These are phyloP conservation scores for Aspergillus latus DNA, from an alignment of 2,329 filamentous ascomycete genomes.

Conservation along the genomic window DNA sequence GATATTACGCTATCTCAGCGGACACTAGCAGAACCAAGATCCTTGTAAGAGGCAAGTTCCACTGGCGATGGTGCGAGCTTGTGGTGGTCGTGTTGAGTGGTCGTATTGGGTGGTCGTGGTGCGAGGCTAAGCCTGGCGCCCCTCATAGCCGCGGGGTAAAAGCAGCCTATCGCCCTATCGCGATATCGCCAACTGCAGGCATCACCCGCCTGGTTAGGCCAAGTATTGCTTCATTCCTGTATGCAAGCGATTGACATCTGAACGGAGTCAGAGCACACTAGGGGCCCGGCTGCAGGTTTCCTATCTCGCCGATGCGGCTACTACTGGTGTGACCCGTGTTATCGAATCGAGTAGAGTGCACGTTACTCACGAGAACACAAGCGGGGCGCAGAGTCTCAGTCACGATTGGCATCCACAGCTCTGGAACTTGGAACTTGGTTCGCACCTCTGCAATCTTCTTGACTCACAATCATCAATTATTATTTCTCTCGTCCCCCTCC, in stretches of 20 bases:
- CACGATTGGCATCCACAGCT: conserved; percentile 4
- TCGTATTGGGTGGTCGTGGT: not conserved
- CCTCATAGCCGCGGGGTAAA: not conserved
- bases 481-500: not conserved
- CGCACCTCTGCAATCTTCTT: not conserved
- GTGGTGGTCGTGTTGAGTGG: not conserved
- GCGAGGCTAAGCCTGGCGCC: not conserved
- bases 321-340: not conserved
- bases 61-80: not conserved
- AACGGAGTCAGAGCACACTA: conserved; percentile 4
- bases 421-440: conserved; percentile 4
- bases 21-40: not conserved
- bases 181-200: not conserved
- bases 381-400: conserved; percentile 3
- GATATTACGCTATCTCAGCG: not conserved
- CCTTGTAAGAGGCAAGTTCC: not conserved
- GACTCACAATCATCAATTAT: not conserved
- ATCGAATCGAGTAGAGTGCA: not conserved
- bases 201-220: not conserved
- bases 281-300: conserved; percentile 4
- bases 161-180: not conserved
- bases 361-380: conserved; percentile 6
- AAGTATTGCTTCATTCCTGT: not conserved
- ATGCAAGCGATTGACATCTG: not conserved
- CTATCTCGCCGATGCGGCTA: not conserved